These are phyloP conservation scores for Melastoma malabathricum DNA, from an alignment of 345 rosid species.

Conservation along the genomic window DNA sequence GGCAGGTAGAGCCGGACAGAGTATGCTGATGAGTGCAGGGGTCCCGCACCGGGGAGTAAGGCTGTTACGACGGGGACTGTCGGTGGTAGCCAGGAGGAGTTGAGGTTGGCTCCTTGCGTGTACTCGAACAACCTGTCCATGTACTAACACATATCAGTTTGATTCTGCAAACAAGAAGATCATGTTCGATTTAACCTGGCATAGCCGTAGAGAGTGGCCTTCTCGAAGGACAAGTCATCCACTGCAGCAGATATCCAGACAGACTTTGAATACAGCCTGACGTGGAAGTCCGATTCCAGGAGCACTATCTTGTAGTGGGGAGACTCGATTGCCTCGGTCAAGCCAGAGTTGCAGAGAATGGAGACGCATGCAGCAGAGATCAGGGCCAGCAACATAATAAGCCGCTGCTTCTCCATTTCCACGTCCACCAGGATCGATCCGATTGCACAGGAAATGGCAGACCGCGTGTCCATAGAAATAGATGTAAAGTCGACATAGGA, in stretches of 20 bases:
- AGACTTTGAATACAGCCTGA: slow-evolving; percentile 35
- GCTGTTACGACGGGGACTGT: slow-evolving; percentile 48
- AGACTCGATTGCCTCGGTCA: slow-evolving; percentile 21
- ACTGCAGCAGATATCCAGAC: slow-evolving; percentile 47
- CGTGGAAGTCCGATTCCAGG: slow-evolving; percentile 45
- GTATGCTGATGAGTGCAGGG: slow-evolving; percentile 43
- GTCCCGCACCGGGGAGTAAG: slow-evolving; percentile 51
- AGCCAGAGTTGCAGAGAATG: slow-evolving; percentile 6
- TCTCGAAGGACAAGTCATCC: slow-evolving; percentile 38
- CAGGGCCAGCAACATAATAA: too few relatives aligned
- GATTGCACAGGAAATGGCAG: too few relatives aligned
- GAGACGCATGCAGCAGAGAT: background rate
- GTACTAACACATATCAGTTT: background rate
- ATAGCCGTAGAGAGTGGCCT: slow-evolving; percentile 44
- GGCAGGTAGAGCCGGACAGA: slow-evolving; percentile 42
- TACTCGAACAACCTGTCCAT: slow-evolving; percentile 45
- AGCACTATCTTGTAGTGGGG: slow-evolving; percentile 41
- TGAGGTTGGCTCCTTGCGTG: slow-evolving; percentile 56
- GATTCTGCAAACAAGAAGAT: background rate
- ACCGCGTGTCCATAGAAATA: too few relatives aligned
- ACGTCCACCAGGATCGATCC: too few relatives aligned
- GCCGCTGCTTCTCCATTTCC: too few relatives aligned
- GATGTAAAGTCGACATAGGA: too few relatives aligned
- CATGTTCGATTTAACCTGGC: slow-evolving; percentile 22
- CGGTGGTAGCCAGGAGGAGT: slow-evolving; percentile 44